Conservation (phyloP, 1,139 yeast species). For the Scheffersomyces insectosa region DNA sequence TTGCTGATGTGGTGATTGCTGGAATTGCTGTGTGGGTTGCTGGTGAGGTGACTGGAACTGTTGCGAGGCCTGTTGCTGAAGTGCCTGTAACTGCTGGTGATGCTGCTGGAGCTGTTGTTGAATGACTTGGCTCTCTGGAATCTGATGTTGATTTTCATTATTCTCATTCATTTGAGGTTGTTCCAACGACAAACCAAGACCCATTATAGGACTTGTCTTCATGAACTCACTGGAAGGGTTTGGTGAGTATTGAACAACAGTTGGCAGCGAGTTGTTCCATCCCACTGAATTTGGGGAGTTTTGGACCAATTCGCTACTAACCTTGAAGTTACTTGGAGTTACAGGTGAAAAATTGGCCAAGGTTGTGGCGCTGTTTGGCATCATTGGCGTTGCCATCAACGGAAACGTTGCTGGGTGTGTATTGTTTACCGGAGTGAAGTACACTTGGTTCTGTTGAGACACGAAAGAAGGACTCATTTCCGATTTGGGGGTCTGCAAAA, state of each 20-base stretch:
- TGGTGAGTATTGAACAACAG: constrained; percentile 1
- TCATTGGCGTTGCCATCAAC: background rate
- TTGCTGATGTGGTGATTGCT: background rate
- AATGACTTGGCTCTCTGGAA: background rate
- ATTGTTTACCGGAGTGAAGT: background rate
- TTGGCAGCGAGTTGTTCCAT: constrained; percentile 1
- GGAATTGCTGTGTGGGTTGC: background rate
- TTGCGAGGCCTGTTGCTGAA: background rate
- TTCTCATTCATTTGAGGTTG: background rate
- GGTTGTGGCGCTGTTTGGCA: too few relatives aligned
- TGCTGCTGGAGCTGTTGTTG: background rate
- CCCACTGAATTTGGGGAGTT: background rate
- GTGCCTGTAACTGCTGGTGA: background rate
- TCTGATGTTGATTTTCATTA: background rate
- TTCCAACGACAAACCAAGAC: constrained; percentile 1
- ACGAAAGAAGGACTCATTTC: background rate
- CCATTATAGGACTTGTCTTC: background rate
- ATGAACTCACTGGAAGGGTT: background rate
- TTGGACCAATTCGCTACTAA: background rate
- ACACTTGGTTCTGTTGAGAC: background rate
- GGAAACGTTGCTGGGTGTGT: background rate
- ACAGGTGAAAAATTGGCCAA: background rate
- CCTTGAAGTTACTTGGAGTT: background rate
- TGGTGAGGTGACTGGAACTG: background rate
- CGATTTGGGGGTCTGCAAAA: background rate